Conservation (phyloP, 2,329 filamentous ascomycete genomes). For the Ramularia endophylla region DNA sequence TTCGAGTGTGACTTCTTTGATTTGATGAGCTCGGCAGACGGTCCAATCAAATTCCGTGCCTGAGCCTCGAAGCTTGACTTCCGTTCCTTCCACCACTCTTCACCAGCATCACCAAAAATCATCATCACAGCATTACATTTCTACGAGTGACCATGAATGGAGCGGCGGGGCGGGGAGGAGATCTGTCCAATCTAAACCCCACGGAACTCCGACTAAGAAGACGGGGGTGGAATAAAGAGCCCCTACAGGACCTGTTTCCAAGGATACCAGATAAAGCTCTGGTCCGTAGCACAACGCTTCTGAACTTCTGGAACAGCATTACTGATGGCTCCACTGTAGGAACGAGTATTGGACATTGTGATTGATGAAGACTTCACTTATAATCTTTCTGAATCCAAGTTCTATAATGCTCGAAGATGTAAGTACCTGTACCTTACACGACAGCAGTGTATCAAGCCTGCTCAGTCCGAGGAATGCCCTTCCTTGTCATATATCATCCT, state of each 20-base stretch:
- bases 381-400: constrained; percentile 24
- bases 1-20: too few species aligned
- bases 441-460: too few species aligned
- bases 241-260: constrained; percentile 27
- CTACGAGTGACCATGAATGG: background rate
- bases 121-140: too few species aligned
- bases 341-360: constrained; percentile 25
- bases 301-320: too few species aligned
- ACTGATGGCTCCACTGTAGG: background rate
- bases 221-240: constrained; percentile 27
- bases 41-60: too few species aligned
- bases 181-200: constrained; percentile 5
- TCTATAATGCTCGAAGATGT: constrained; percentile 23
- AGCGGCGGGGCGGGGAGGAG: background rate
- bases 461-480: too few species aligned
- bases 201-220: constrained; percentile 2
- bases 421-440: background rate
- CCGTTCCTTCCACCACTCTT: too few species aligned
- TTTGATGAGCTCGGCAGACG: too few species aligned
- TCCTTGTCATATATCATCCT: too few species aligned
- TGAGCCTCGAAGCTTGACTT: too few species aligned
- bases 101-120: too few species aligned
- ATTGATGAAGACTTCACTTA: constrained; percentile 27
- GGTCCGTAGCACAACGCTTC: too few species aligned
- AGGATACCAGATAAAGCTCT: constrained; percentile 20